These are phyloP conservation scores for Ulmus americana DNA, from an alignment of 331 rosid species.

Conservation along the genomic window DNA sequence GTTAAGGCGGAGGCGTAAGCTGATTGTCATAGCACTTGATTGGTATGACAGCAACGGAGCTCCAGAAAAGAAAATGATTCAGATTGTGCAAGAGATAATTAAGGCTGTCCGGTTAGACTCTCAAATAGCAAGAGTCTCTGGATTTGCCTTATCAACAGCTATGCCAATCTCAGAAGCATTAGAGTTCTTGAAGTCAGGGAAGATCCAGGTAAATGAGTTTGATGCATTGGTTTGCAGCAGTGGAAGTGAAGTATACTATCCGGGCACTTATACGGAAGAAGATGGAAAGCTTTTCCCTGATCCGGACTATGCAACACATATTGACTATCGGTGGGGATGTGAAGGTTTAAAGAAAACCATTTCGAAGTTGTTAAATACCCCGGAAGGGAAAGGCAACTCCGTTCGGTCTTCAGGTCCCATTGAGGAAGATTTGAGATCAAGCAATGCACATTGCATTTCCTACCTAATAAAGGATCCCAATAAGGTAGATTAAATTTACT, in stretches of 20 bases:
- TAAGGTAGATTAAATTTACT: conserved; percentile 39
- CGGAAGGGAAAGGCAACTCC: conserved; percentile 33
- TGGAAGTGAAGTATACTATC: conserved; percentile 80
- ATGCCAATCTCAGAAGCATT: conserved; percentile 59
- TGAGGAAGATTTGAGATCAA: conserved; percentile 52
- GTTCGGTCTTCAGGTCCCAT: conserved; percentile 29
- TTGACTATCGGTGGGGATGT: conserved; percentile 79
- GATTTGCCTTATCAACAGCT: conserved; percentile 70
- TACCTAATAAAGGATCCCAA: conserved; percentile 52
- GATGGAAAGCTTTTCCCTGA: conserved; percentile 63
- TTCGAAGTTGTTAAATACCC: conserved; percentile 48
- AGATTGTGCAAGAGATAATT: conserved; percentile 46
- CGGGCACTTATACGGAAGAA: conserved; percentile 43
- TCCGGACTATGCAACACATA: conserved; percentile 72
- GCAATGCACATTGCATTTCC: conserved; percentile 75
- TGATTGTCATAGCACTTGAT: conserved; percentile 73
- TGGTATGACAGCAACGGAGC: conserved; percentile 47
- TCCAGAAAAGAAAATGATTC: conserved; percentile 50
- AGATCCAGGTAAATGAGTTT: conserved; percentile 52
- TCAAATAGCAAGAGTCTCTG: conserved; percentile 53
- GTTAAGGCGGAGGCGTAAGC: conserved; percentile 52
- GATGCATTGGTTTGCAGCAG: conserved; percentile 75
- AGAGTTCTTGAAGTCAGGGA: conserved; percentile 53
- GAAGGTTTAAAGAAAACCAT: conserved; percentile 76
- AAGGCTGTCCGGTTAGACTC: conserved; percentile 55